A percentile compares a stretch with the other conserved stretches of the same genome.
Evolutionary conservation across 495 filamentous ascomycete species (phyloP).

Genomic region (Trichoderma gamsii): DNA sequence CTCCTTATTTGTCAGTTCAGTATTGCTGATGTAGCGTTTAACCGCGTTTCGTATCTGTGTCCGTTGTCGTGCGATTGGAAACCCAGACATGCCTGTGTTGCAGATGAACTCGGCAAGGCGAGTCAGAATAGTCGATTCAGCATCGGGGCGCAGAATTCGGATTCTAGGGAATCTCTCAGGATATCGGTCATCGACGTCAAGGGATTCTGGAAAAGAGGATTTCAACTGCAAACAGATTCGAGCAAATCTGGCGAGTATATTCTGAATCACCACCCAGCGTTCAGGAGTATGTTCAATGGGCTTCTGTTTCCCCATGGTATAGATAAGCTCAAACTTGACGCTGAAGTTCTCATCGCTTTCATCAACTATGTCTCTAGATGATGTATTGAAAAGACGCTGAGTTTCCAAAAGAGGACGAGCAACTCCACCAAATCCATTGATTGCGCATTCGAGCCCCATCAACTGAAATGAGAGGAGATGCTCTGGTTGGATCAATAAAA

Average conservation of each 20-base stretch:
- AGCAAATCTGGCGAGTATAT: constrained; percentile 36
- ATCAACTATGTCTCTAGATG: constrained; percentile 53
- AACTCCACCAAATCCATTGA: constrained; percentile 22
- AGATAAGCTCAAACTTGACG: constrained; percentile 57
- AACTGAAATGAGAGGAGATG: constrained; percentile 65
- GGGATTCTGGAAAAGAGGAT: too few species aligned
- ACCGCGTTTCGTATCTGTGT: constrained; percentile 31
- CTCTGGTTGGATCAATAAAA: constrained; percentile 61
- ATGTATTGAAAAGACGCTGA: constrained; percentile 37
- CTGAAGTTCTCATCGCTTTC: constrained; percentile 63
- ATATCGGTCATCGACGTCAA: too few species aligned
- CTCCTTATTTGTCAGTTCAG: constrained; percentile 24
- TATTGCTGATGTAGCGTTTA: constrained; percentile 38
- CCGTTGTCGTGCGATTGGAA: constrained; percentile 38
- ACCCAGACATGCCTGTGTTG: constrained; percentile 31
- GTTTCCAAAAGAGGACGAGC: constrained; percentile 33
- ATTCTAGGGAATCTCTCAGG: constrained; percentile 36
- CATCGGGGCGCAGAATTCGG: constrained; percentile 36
- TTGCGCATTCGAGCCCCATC: constrained; percentile 51
- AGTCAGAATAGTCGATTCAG: constrained; percentile 28
- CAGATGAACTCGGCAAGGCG: constrained; percentile 34
- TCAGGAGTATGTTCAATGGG: constrained; percentile 50
- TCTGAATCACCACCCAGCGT: constrained; percentile 56
- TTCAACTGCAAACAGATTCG: too few species aligned
- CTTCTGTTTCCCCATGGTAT: constrained; percentile 56